Conservation (phyloP, 2,329 filamentous ascomycete species). For the Corynespora cassiicola region DNA sequence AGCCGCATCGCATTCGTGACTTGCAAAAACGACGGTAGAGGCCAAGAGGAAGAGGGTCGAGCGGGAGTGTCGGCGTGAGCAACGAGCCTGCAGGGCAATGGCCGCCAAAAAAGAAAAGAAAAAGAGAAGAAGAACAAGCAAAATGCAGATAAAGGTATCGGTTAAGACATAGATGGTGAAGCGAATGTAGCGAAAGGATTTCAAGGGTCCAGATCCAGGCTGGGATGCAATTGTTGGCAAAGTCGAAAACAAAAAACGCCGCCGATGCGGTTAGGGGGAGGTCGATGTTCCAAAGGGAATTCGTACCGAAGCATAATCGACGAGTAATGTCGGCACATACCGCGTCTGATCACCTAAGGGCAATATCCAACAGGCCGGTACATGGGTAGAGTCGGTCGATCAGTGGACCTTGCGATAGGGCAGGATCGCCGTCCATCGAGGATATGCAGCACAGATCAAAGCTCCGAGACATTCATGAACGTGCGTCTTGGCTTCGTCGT, state of each 20-base stretch:
- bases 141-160: constrained; percentile 25
- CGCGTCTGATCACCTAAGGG: background rate
- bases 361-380: background rate
- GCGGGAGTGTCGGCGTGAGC: constrained; percentile 2
- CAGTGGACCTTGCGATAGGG: no score
- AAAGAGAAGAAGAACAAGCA: constrained; percentile 8
- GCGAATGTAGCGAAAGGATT: constrained; percentile 37
- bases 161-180: constrained; percentile 38
- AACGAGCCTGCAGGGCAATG: no score
- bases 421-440: no score
- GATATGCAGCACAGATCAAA: no score
- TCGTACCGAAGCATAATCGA: background rate
- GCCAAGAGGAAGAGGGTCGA: background rate
- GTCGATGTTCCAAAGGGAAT: constrained; percentile 1
- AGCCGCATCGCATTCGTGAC: constrained; percentile 2
- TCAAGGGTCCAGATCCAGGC: constrained; percentile 14
- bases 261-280: constrained; percentile 2
- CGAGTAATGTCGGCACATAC: no score
- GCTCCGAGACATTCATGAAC: constrained; percentile 23
- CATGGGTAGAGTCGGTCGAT: background rate
- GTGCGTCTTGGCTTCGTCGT: constrained; percentile 14
- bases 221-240: constrained; percentile 6
- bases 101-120: constrained; percentile 3
- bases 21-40: constrained; percentile 7
- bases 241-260: constrained; percentile 4